Base-by-base conservation (phyloP, 2,329 filamentous ascomycete genomes). In the Mycosphaerelloides madeirae region DNA sequence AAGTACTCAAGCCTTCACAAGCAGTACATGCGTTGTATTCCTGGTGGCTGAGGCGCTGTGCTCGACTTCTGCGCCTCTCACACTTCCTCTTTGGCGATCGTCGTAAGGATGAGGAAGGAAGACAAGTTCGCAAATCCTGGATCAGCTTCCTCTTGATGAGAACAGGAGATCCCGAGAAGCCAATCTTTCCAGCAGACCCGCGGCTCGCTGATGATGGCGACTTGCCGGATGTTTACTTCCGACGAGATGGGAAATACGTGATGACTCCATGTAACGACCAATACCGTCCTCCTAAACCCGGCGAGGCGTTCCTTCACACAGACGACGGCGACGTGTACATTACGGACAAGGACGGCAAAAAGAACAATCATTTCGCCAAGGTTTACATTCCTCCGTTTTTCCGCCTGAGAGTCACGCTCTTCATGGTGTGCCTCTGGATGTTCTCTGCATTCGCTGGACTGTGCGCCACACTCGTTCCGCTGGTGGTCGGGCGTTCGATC, bases 1-100 rank as follows among this genome's bases (percentile, higher is more conserved):
- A 80, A 56, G 83, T 88, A 56, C 84, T 95, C 67, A 87, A 85
- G 62, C 90, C 91, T 2, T 88, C 87, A 40, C 85, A 95, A 60
- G 84, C 81, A 1, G 72, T 98, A 3, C 85, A 95, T 56, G 73
- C 77, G 43, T 84, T 96, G 74, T 98, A 95, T 64, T 83, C 82
- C 6, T 97, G 91, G 91, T 98, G 93, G 88, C 95, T 98, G 70
- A 83, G 85, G 55, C 81, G 79, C 57, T 95, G 90, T 62, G 93
- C 90, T 11, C 78, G 87, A 39, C 71, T 76, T 31, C 72, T 98
- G 41, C 80, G 91, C 16, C 73, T 98, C 29, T 94, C 88, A 1
- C 87, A 90, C 70, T 98, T 98, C 65, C 78, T 98, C 32, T 97
- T 98, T 61, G 88, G 87, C 12, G 85, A 95, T 56, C 80, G 87